A percentile compares a stretch with the other conserved stretches of the same genome.
Conservation (phyloP, 2,329 filamentous ascomycete species). For the Fusarium brevicatenulatum region DNA sequence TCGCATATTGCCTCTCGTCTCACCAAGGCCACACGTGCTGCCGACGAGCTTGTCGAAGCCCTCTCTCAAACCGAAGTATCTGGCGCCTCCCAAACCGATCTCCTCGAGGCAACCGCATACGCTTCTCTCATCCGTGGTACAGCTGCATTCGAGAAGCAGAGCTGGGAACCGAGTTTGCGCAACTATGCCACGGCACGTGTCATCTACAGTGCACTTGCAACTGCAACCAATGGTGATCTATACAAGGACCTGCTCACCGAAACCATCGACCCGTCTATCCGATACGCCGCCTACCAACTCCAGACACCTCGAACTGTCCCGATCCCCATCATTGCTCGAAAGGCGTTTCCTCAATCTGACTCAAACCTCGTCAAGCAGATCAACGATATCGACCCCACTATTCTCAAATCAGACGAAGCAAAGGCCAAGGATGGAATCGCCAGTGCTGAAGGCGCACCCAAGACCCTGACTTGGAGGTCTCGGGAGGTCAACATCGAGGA, state of each 20-base stretch:
- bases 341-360: constrained; percentile 77
- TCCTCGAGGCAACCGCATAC: constrained; percentile 90
- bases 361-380: constrained; percentile 71
- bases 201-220: constrained; percentile 81
- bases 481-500: constrained; percentile 91
- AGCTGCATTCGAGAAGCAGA: constrained; percentile 85
- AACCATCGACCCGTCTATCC: constrained; percentile 91
- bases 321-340: constrained; percentile 80
- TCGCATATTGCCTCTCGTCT: constrained; percentile 90
- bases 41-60: constrained; percentile 72
- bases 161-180: constrained; percentile 81
- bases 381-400: constrained; percentile 74
- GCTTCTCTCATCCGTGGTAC: constrained; percentile 79
- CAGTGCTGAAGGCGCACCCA: constrained; percentile 68
- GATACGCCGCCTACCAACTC: constrained; percentile 93
- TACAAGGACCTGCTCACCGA: constrained; percentile 88
- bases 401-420: constrained; percentile 66
- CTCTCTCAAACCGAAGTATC: constrained; percentile 72
- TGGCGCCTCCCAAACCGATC: constrained; percentile 73
- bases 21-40: constrained; percentile 78
- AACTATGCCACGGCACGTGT: constrained; percentile 81
- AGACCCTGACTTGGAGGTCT: constrained; percentile 85
- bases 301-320: constrained; percentile 87
- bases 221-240: constrained; percentile 70
- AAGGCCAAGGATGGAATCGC: constrained; percentile 62